Percentiles rank a stretch among this genome's conserved stretches.
Evolutionary conservation across 805 yeast species (phyloP).

Genomic region (Torulaspora maleeae): DNA sequence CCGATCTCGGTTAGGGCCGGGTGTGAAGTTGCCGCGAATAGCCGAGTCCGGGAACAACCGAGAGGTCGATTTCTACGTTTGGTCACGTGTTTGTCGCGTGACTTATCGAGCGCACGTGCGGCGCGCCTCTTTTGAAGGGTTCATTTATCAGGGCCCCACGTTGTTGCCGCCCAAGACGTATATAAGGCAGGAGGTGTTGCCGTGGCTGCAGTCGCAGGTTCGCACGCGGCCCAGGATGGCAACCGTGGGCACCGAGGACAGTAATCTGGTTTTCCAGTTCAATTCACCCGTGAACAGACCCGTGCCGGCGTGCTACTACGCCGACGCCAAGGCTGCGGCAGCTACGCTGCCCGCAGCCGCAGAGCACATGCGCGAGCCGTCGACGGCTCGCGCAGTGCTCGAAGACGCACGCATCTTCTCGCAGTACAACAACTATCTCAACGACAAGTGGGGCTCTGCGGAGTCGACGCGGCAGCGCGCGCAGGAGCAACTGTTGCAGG

Average conservation of each 20-base stretch:
- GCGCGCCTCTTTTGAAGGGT: not conserved
- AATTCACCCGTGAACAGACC: conserved; percentile 14
- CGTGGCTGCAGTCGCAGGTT: not conserved
- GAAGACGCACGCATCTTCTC: conserved; percentile 10
- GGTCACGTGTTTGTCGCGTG: too few species aligned
- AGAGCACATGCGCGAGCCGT: not conserved
- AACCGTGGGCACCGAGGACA: conserved; percentile 12
- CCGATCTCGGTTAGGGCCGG: too few species aligned
- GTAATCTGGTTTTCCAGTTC: conserved; percentile 16
- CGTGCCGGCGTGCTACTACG: not conserved
- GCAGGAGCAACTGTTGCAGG: not conserved
- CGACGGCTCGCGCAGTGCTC: not conserved
- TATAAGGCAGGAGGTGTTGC: not conserved
- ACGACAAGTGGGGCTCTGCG: conserved; percentile 3
- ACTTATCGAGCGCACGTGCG: too few species aligned
- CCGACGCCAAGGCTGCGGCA: not conserved
- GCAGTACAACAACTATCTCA: conserved; percentile 18
- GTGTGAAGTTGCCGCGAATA: too few species aligned
- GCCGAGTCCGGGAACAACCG: too few species aligned
- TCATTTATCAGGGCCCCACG: too few species aligned
- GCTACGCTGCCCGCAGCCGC: not conserved
- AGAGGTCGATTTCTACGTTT: too few species aligned
- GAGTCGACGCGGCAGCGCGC: too few species aligned
- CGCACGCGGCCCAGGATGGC: conserved; percentile 2
- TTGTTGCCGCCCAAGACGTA: too few species aligned